Evolutionary conservation across 2,329 filamentous ascomycete genomes (phyloP).

Genomic region (Penicillium sp.): DNA sequence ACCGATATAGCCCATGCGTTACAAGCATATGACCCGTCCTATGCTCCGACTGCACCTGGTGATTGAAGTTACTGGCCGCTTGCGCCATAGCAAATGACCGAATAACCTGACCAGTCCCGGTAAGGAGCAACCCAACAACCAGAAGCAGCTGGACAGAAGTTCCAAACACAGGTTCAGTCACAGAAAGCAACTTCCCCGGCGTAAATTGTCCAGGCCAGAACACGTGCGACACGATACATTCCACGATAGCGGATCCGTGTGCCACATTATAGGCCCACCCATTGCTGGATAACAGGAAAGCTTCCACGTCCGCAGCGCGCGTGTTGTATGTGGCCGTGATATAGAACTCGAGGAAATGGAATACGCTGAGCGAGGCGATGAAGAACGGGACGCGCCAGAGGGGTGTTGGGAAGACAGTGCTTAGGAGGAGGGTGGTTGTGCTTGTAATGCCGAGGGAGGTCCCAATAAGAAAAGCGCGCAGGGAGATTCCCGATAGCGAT

Average conservation of each 20-base stretch:
- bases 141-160: conserved; percentile 34
- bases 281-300: conserved; percentile 83
- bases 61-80: conserved; percentile 90
- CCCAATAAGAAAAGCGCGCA: conserved; percentile 47
- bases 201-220: conserved; percentile 21
- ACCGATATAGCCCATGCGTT: conserved; percentile 73
- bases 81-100: conserved; percentile 85
- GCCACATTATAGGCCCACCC: conserved; percentile 82
- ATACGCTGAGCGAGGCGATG: conserved; percentile 64
- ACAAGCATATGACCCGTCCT: conserved; percentile 78
- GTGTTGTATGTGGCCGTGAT: conserved; percentile 85
- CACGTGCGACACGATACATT: conserved; percentile 57
- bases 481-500: conserved; percentile 46
- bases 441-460: conserved; percentile 38
- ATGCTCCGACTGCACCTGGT: conserved; percentile 69
- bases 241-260: conserved; percentile 70
- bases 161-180: conserved; percentile 35
- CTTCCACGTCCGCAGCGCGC: conserved; percentile 65
- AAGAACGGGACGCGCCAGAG: conserved; percentile 61
- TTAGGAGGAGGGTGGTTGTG: conserved; percentile 29
- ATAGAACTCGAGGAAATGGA: conserved; percentile 97
- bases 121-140: conserved; percentile 61
- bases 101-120: conserved; percentile 70
- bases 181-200: conserved; percentile 47
- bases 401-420: conserved; percentile 31